Conservation (phyloP, 805 yeast genomes). For the Pachysolen tannophilus region DNA sequence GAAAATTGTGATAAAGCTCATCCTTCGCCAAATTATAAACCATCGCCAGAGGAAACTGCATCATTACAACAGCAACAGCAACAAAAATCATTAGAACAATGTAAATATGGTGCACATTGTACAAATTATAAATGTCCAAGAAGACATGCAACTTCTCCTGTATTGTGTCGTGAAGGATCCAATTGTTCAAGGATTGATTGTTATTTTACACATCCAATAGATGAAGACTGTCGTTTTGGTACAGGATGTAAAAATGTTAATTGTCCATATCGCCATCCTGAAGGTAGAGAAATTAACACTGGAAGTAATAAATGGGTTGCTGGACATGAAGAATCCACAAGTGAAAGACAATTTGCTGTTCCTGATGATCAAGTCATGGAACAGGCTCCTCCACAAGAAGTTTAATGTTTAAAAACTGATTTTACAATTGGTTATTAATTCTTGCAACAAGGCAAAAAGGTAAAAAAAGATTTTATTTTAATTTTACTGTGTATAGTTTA, state of each 20-base stretch:
- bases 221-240: constrained; percentile 76
- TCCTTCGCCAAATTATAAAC: constrained; percentile 57
- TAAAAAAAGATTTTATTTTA: too few relatives aligned
- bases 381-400: constrained; percentile 47
- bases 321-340: constrained; percentile 28
- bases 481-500: too few relatives aligned
- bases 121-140: constrained; percentile 72
- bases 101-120: constrained; percentile 73
- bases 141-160: constrained; percentile 73
- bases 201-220: constrained; percentile 72
- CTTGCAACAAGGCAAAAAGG: too few relatives aligned
- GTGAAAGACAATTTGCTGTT: constrained; percentile 67
- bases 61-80: constrained; percentile 19
- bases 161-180: constrained; percentile 76
- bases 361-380: constrained; percentile 69
- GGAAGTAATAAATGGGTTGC: constrained; percentile 24
- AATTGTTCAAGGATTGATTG: constrained; percentile 77
- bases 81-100: constrained; percentile 65
- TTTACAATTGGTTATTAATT: too few relatives aligned
- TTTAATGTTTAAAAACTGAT: background rate
- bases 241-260: constrained; percentile 60
- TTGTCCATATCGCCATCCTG: constrained; percentile 77
- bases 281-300: constrained; percentile 43
- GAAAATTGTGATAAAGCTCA: constrained; percentile 66
- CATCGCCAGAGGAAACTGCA: constrained; percentile 14